These are phyloP conservation scores for Penicillium sp. DNA, from an alignment of 2,329 filamentous ascomycete genomes.

Conservation along the genomic window DNA sequence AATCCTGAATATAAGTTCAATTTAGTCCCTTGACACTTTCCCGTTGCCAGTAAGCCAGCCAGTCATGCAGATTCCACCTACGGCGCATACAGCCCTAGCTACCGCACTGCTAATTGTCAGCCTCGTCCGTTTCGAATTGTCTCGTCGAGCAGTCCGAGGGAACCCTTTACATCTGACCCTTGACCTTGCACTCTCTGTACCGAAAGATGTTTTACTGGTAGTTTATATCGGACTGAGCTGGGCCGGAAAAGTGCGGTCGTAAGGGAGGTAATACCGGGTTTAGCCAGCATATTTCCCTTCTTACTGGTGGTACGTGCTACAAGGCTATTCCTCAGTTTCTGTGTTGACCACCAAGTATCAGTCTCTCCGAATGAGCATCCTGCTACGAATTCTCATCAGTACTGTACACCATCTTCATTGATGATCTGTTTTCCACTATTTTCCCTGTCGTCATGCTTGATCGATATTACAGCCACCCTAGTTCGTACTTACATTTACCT, in stretches of 20 bases:
- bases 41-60: neutral
- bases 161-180: neutral
- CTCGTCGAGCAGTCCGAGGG: neutral
- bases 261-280: neutral
- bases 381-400: neutral
- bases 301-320: too few relatives aligned
- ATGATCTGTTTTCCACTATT: neutral
- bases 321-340: neutral
- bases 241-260: neutral
- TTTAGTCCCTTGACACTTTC: neutral
- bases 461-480: neutral
- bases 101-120: neutral
- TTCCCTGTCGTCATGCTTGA: neutral
- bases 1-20: neutral
- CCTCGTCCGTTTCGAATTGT: neutral
- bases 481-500: too few relatives aligned
- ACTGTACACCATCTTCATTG: neutral
- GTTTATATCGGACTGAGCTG: neutral
- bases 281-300: neutral
- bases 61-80: neutral
- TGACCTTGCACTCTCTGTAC: neutral
- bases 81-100: neutral
- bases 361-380: neutral
- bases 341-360: neutral
- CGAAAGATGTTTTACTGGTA: neutral